phyloP scores from a whole-genome alignment of 306 rosid species.

The Quercus gilva region DNA sequence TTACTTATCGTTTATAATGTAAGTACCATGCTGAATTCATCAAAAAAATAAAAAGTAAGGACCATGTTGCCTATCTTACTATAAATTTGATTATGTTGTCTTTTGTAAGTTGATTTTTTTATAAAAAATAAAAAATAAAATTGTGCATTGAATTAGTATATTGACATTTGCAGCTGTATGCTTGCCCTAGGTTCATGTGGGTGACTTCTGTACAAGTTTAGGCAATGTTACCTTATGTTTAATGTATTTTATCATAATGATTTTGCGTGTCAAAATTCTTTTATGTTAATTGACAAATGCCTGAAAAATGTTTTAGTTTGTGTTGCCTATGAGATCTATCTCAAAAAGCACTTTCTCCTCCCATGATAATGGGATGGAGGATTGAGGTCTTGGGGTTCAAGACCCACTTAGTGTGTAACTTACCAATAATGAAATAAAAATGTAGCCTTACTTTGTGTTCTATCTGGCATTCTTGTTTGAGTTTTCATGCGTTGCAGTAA shows the following conservation, averaged over 20 bases:
- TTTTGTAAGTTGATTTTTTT: too few species aligned
- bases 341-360: too few species aligned
- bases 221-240: not conserved
- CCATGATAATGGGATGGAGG: too few species aligned
- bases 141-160: not conserved
- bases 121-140: too few species aligned
- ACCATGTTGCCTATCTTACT: not conserved
- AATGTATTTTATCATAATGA: not conserved
- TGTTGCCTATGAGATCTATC: too few species aligned
- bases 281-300: not conserved
- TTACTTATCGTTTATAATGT: not conserved
- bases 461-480: not conserved
- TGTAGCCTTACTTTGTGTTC: not conserved
- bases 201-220: not conserved
- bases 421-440: too few species aligned
- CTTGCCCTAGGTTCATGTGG: not conserved
- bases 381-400: too few species aligned
- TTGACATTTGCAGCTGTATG: not conserved
- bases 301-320: not conserved
- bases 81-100: too few species aligned
- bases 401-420: too few species aligned
- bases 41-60: too few species aligned
- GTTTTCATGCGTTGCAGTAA: not conserved
- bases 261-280: not conserved
- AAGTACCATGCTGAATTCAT: not conserved